These are phyloP conservation scores for Rhodamnia rubescens DNA, from an alignment of 345 rosid genomes.

Conservation along the genomic window DNA sequence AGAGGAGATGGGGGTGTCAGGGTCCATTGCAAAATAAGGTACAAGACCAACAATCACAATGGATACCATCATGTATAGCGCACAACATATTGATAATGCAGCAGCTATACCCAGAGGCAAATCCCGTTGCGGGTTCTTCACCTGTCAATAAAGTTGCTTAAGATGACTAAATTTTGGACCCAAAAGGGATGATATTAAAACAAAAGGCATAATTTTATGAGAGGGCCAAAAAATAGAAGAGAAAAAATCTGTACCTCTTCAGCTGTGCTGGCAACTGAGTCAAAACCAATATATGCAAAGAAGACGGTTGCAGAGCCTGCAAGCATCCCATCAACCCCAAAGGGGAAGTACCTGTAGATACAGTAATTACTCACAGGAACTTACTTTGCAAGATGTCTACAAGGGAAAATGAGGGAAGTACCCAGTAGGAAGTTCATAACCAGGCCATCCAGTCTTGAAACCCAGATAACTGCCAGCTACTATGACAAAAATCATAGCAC, in stretches of 20 bases:
- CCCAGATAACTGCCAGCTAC: slow-evolving; percentile 82
- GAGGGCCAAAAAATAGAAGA: background rate
- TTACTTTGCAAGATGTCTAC: background rate
- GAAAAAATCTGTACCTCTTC: slow-evolving; percentile 60
- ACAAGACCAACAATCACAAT: slow-evolving; percentile 84
- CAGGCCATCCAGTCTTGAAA: slow-evolving; percentile 85
- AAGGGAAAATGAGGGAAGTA: slow-evolving; percentile 12
- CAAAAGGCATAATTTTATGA: background rate
- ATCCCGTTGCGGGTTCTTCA: slow-evolving; percentile 95
- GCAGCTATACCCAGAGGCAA: slow-evolving; percentile 88
- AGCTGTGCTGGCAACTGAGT: slow-evolving; percentile 95
- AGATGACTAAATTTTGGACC: background rate
- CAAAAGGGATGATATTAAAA: background rate
- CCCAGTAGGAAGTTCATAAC: slow-evolving; percentile 92
- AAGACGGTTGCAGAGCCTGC: slow-evolving; percentile 97
- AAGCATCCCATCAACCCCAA: slow-evolving; percentile 93
- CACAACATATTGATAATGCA: slow-evolving; percentile 77
- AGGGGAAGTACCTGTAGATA: slow-evolving; percentile 61
- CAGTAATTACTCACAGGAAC: background rate
- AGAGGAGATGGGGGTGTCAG: slow-evolving; percentile 95
- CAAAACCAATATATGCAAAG: slow-evolving; percentile 94
- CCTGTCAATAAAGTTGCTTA: slow-evolving; percentile 34
- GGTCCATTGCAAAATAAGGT: slow-evolving; percentile 92
- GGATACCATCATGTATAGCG: slow-evolving; percentile 90
- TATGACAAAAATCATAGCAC: slow-evolving; percentile 77